phyloP scores from a whole-genome alignment of 1,284 basidiomycete genomes.

The Heterobasidion occidentale region DNA sequence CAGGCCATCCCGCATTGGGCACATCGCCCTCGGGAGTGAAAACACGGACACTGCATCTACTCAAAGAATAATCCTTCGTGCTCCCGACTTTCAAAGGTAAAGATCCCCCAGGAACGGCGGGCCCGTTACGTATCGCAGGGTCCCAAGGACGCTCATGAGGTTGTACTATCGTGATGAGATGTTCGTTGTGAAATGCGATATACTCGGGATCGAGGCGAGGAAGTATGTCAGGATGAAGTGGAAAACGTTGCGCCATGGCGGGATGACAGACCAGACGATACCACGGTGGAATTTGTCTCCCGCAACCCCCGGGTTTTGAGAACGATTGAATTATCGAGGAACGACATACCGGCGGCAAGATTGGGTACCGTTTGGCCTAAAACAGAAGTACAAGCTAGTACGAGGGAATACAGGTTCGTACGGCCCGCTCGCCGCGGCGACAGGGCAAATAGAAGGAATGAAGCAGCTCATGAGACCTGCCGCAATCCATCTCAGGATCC shows the following conservation, averaged over 20 bases:
- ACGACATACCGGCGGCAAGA: too few relatives aligned
- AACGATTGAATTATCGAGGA: too few relatives aligned
- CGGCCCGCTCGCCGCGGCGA: too few relatives aligned
- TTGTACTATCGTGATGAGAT: conserved; percentile 34
- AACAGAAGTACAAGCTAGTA: too few relatives aligned
- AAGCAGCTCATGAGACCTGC: too few relatives aligned
- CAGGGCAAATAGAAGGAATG: too few relatives aligned
- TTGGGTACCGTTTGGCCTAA: too few relatives aligned
- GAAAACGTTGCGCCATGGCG: conserved; percentile 24
- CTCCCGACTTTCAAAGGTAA: conserved; percentile 44
- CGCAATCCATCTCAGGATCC: too few relatives aligned
- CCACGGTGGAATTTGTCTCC: background rate
- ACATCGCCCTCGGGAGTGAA: conserved; percentile 48
- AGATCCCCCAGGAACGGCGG: conserved; percentile 49
- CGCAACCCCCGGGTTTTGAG: background rate
- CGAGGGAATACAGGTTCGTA: too few relatives aligned
- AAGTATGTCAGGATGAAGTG: conserved; percentile 52
- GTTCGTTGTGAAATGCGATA: conserved; percentile 47
- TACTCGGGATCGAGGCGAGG: conserved; percentile 56
- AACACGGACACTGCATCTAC: conserved; percentile 39
- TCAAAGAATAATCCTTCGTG: conserved; percentile 39
- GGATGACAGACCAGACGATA: background rate
- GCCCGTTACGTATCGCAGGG: conserved; percentile 42
- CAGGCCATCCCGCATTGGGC: conserved; percentile 50
- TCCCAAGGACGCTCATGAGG: conserved; percentile 55